Evolutionary conservation across 768 basidiomycete species (phyloP), one percentile per base, ranked within the genome.

Genomic region (Tremella mesenterica): DNA sequence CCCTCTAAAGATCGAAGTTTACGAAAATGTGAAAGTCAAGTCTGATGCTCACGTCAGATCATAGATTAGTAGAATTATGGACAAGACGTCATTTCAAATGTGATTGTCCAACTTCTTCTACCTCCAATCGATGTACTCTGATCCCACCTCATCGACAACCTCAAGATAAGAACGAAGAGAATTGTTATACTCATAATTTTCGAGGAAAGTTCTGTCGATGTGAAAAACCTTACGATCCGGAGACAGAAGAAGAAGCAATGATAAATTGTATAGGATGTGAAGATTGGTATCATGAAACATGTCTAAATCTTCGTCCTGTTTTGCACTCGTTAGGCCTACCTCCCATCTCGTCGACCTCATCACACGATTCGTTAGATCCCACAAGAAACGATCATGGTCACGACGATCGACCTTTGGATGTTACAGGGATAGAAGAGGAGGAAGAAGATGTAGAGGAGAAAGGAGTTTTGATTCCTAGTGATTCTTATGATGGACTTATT

Each of bases 221-320:
- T 57, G 71, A 68, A 26, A 58, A 61, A 29, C 51, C 41, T 18
- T 73, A 73, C 60, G 65, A 73, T 50, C 62, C 72, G 28, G 53
- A 68, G 51, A 65, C 59, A 12, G 72, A 73, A 43, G 59, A 46
- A 9, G 72, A 73, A 54, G 62, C 60, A 8, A 73, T 73, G 72
- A 39, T 73, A 1, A 50, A 53, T 45, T 73, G 72, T 60, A 61
- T 73, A 1, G 67, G 51, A 9, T 73, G 72, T 44, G 72, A 73
- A 51, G 69, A 73, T 34, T 73, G 71, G 71, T 71, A 67, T 46
- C 72, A 73, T 44, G 72, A 73, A 33, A 52, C 65, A 16, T 70
- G 68, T 30, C 56, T 70, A 7, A 70, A 70, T 34, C 52, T 70
- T 1, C 58, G 58, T n/a, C n/a, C n/a, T n/a, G n/a, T n/a, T n/a